Evolutionary conservation across 73 alveolate genomes (phyloP).

Genomic region (Paraurostyla sp.): DNA sequence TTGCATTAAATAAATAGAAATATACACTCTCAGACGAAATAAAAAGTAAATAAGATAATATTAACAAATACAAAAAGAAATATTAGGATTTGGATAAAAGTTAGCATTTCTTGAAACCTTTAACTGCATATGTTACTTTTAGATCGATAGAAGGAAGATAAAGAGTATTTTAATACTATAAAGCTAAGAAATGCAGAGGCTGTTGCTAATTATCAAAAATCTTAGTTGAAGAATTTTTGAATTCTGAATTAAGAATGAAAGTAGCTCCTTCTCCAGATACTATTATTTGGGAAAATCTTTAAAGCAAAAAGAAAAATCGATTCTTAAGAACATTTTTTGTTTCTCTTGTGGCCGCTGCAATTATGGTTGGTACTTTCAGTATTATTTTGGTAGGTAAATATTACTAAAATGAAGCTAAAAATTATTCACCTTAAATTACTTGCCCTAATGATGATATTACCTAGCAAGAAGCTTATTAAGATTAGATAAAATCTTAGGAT

Average conservation of each 20-base stretch:
- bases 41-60: not conserved
- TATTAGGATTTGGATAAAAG: not conserved
- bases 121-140: slow-evolving; percentile 50
- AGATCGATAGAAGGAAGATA: slow-evolving; percentile 35
- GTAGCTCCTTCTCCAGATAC: not conserved
- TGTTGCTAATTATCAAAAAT: not conserved
- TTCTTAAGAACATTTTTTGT: not conserved
- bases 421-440: slow-evolving; percentile 2
- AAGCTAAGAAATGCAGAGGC: not conserved
- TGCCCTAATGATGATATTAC: slow-evolving; percentile 31
- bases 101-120: not conserved
- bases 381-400: not conserved
- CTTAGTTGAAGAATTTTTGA: too few species aligned
- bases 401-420: not conserved
- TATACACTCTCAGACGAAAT: too few species aligned
- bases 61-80: not conserved
- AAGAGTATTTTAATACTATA: not conserved
- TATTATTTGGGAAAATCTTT: slow-evolving; percentile 24
- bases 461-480: not conserved
- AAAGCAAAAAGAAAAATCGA: not conserved
- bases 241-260: not conserved
- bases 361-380: not conserved
- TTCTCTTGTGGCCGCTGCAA: not conserved
- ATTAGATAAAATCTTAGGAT: not conserved
- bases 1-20: too few species aligned